Evolutionary conservation across 2,329 filamentous ascomycete genomes (phyloP).

Genomic region (Juglanconis juglandina): DNA sequence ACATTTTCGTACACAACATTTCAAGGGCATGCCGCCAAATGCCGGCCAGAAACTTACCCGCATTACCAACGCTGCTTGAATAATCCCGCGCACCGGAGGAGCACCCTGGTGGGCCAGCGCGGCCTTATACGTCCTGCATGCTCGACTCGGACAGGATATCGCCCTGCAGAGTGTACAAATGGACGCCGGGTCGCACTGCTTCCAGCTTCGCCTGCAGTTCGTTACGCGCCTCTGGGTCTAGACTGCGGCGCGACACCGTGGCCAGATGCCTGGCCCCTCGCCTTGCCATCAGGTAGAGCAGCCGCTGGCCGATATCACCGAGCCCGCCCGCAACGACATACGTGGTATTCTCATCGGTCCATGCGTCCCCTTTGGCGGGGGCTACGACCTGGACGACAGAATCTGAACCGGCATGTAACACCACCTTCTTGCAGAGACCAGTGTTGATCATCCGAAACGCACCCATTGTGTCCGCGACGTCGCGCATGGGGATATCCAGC

Average conservation of each 20-base stretch:
- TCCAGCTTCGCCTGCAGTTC: neutral
- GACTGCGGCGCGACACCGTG: conserved; percentile 17
- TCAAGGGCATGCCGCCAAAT: no score
- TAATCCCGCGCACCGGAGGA: conserved; percentile 41
- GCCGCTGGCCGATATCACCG: conserved; percentile 20
- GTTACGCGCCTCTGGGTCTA: neutral
- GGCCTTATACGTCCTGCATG: neutral
- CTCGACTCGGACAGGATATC: neutral
- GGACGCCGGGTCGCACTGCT: neutral
- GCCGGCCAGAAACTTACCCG: conserved; percentile 32
- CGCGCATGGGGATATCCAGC: neutral
- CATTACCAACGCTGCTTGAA: conserved; percentile 49
- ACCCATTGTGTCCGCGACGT: neutral
- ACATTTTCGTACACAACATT: no score
- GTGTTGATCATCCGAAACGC: conserved; percentile 13
- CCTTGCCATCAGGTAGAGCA: conserved; percentile 15
- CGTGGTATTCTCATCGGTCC: conserved; percentile 6
- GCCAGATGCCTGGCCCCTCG: conserved; percentile 20
- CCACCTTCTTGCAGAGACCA: neutral
- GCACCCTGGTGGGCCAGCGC: conserved; percentile 23
- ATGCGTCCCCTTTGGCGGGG: neutral
- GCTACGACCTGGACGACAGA: neutral
- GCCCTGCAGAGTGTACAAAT: neutral
- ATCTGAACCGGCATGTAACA: conserved; percentile 4
- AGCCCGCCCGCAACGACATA: conserved; percentile 21